Evolutionary conservation across 2,329 filamentous ascomycete genomes (phyloP).

Genomic region (Colletotrichum echinochloae): DNA sequence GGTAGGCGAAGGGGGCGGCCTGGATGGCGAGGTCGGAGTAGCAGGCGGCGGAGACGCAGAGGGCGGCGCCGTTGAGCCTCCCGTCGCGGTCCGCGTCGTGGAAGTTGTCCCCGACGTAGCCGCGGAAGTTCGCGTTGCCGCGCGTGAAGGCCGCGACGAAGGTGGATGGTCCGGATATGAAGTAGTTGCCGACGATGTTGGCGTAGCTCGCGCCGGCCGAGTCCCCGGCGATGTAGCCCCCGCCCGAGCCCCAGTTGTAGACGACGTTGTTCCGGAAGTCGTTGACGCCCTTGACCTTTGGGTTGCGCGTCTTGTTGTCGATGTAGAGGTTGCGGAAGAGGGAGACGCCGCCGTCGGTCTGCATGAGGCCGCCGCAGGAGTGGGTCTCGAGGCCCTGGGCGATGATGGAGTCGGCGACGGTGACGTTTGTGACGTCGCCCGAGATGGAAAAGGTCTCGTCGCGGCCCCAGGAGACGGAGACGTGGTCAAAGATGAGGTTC

Average conservation of each 20-base stretch:
- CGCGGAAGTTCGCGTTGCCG: conserved; percentile 66
- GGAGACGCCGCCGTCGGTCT: conserved; percentile 59
- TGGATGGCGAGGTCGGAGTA: conserved; percentile 62
- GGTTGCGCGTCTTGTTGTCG: conserved; percentile 68
- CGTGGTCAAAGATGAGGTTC: conserved; percentile 68
- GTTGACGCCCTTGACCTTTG: conserved; percentile 68
- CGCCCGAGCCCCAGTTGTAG: conserved; percentile 67
- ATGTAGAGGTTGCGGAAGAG: conserved; percentile 66
- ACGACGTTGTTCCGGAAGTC: conserved; percentile 65
- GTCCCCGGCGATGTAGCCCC: conserved; percentile 67
- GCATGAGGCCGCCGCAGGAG: conserved; percentile 63
- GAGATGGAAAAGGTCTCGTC: conserved; percentile 67
- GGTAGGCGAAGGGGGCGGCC: conserved; percentile 55
- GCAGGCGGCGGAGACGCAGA: conserved; percentile 56
- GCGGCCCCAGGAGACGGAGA: conserved; percentile 65
- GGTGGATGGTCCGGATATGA: conserved; percentile 65
- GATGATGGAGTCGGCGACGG: conserved; percentile 65
- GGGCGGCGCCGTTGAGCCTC: conserved; percentile 58
- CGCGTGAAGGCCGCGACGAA: conserved; percentile 63
- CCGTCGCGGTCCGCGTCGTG: conserved; percentile 64
- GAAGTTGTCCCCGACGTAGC: conserved; percentile 64
- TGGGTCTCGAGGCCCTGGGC: conserved; percentile 66
- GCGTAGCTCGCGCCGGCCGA: conserved; percentile 59
- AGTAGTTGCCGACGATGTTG: conserved; percentile 69
- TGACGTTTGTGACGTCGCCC: conserved; percentile 61